These are phyloP conservation scores for Nannochloropsis granulata DNA, from an alignment of 108 stramenopile species.

Conservation along the genomic window DNA sequence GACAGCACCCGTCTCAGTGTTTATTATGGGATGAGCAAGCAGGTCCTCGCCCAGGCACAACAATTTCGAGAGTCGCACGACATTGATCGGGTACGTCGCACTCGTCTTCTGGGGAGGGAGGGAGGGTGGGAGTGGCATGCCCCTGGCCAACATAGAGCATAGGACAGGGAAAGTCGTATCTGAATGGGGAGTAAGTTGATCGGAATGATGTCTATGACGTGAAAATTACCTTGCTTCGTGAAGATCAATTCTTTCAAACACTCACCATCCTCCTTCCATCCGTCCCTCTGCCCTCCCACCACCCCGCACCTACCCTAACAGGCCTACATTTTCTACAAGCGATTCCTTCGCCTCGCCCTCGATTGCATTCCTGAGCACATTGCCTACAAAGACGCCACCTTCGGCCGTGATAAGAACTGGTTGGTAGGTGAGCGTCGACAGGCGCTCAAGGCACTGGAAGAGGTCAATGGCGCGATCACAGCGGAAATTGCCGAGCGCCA, in stretches of 20 bases:
- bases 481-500: neutral
- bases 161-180: too few species aligned
- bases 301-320: neutral
- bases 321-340: constrained; percentile 23
- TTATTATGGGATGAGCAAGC: neutral
- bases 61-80: neutral
- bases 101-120: too few species aligned
- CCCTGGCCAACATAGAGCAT: too few species aligned
- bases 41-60: neutral
- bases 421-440: neutral
- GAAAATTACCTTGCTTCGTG: too few species aligned
- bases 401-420: neutral
- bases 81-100: neutral
- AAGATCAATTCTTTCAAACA: too few species aligned
- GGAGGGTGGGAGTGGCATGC: too few species aligned
- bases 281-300: too few species aligned
- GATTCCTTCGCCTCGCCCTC: constrained; percentile 12
- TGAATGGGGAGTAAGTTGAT: too few species aligned
- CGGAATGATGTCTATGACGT: too few species aligned
- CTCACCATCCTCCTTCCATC: too few species aligned
- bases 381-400: neutral
- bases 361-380: constrained; percentile 19
- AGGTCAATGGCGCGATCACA: neutral
- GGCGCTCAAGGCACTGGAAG: neutral
- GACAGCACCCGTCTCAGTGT: neutral